These are phyloP conservation scores for Vanilla planifolia DNA, from an alignment of 106 monocot genomes.

Conservation along the genomic window DNA sequence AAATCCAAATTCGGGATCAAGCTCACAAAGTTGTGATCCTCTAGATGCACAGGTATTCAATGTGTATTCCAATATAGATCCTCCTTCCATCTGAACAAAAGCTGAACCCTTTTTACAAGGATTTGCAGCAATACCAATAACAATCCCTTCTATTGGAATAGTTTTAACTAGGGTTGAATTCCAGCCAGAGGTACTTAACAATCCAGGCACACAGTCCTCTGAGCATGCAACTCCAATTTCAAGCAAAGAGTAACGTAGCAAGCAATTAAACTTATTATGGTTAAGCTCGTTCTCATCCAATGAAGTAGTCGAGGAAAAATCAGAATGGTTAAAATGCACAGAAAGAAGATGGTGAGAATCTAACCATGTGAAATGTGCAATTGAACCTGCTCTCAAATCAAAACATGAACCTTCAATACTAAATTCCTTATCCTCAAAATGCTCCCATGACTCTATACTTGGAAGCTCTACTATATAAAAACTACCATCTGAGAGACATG, in stretches of 20 bases:
- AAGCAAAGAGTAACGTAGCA: constrained; percentile 22
- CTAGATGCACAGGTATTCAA: constrained; percentile 17
- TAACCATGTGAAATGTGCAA: constrained; percentile 78
- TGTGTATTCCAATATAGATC: constrained; percentile 63
- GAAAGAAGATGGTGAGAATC: constrained; percentile 70
- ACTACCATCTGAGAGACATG: constrained; percentile 60
- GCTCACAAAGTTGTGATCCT: constrained; percentile 9
- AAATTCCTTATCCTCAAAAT: constrained; percentile 60
- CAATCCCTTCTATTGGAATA: constrained; percentile 28
- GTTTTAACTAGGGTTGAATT: constrained; percentile 37
- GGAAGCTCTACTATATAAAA: constrained; percentile 68
- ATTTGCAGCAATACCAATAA: constrained; percentile 54
- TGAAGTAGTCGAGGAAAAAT: neutral
- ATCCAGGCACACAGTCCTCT: constrained; percentile 44
- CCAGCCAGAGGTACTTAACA: constrained; percentile 68
- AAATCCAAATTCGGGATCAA: constrained; percentile 42
- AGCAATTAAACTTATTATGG: constrained; percentile 1
- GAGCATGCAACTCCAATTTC: constrained; percentile 81
- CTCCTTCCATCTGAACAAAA: constrained; percentile 76
- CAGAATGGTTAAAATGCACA: constrained; percentile 19
- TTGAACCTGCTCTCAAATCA: constrained; percentile 15
- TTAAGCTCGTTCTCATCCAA: constrained; percentile 8
- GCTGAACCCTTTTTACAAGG: constrained; percentile 64
- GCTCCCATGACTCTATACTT: constrained; percentile 45
- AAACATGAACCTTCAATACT: constrained; percentile 28